Evolutionary conservation across 495 filamentous ascomycete genomes (phyloP), one percentile per base, ranked within the genome.

Genomic region (Zalerion maritima): DNA sequence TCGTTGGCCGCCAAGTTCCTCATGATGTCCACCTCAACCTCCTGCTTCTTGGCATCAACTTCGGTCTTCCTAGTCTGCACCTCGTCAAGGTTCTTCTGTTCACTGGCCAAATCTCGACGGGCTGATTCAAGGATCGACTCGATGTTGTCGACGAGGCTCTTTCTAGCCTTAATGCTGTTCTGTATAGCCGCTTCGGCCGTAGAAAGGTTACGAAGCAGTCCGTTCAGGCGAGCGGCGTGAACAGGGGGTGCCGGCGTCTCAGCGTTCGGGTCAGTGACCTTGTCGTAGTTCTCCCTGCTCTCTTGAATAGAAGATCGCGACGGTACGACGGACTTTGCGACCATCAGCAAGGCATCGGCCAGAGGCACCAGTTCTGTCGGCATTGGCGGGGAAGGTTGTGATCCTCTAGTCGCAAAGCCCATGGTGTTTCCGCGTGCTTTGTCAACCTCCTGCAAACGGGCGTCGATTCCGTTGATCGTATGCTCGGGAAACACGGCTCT

Each of bases 141-240:
- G 5, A 96, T 62, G 2, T 73, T 83, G 14, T 67, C 59, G 8
- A 96, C 73, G 13, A 96, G 62, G 13, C 73, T 65, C 22, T 67
- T 67, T 11, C 91, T 79, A 2, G 85, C 81, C 43, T 87, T 86
- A 46, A 99, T 82, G 35, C 78, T 78, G 34, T 91, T 83, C 3
- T 81, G 77, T 1, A 96, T 81, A 0, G 86, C 86, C 23, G 73
- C 78, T 53, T 96, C 84, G n/a, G 89, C 89, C 32, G 71, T 82
- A 19, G 85, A 83, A 10, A 99, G 68, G 2, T 70, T 73, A 56
- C 89, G 93, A 28, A 96, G 63, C 5, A 99, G 60, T 3, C 81
- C 74, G 37, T 75, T 82, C 12, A 97, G 75, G 10, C 84, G 78
- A 16, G 91, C 91, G 2, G 89, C 89, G 46, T 91, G 79, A 6